Conservation (phyloP, 176 grass and related monocot genomes). For the Raddia distichophylla region DNA sequence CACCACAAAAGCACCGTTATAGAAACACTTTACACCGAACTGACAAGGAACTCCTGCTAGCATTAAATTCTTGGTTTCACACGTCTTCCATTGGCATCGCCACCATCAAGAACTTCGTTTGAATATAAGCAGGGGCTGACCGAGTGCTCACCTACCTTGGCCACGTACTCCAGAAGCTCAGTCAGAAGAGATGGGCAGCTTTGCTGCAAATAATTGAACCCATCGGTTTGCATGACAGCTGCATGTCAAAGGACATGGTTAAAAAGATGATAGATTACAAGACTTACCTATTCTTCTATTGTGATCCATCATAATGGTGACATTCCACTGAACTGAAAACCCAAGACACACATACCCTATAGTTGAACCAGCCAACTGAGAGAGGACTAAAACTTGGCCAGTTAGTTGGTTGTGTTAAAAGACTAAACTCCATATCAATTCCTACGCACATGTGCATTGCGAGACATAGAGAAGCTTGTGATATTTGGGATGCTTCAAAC, state of each 20-base stretch:
- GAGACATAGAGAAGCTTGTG: no score
- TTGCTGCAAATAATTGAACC: conserved; percentile 95
- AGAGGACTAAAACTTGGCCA: background rate
- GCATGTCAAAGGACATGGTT: conserved; percentile 38
- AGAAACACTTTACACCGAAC: conserved; percentile 59
- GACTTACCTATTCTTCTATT: no score
- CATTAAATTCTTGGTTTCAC: conserved; percentile 83
- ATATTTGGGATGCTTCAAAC: background rate
- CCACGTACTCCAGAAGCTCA: conserved; percentile 93
- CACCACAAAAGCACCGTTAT: conserved; percentile 48
- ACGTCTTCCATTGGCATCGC: conserved; percentile 86
- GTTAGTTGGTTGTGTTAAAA: background rate
- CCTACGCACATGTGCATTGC: background rate
- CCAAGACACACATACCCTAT: background rate
- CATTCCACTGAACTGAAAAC: background rate
- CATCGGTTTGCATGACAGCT: conserved; percentile 99
- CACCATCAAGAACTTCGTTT: conserved; percentile 83
- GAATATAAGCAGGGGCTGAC: conserved; percentile 63
- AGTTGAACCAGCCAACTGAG: conserved; percentile 7
- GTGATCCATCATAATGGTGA: conserved; percentile 10
- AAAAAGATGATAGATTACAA: conserved; percentile 14
- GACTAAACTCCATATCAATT: background rate
- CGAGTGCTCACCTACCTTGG: conserved; percentile 72
- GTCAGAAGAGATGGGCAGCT: conserved; percentile 92
- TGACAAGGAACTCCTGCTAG: conserved; percentile 30